These are phyloP conservation scores for Pyronema omphalodes DNA, from an alignment of 495 filamentous ascomycete species.

Conservation along the genomic window DNA sequence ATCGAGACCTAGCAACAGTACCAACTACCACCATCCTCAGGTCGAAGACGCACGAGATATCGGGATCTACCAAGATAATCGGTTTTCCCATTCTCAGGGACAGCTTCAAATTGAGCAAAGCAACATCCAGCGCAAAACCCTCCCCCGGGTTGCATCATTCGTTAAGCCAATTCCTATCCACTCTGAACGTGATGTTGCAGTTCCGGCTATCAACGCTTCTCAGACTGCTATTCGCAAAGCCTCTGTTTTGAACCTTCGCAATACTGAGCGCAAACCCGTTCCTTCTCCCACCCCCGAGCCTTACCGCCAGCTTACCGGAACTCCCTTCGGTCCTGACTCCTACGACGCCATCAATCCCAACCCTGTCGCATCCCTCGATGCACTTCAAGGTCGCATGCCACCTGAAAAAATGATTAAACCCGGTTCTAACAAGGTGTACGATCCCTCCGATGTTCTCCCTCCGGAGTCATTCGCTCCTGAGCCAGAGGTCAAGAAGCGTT, in stretches of 20 bases:
- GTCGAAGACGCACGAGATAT: slow-evolving; percentile 23
- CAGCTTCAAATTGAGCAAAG: slow-evolving; percentile 5
- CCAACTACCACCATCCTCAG: slow-evolving; percentile 21
- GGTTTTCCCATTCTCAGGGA: slow-evolving; percentile 13
- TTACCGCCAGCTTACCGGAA: slow-evolving; percentile 24
- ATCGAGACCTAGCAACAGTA: slow-evolving; percentile 9
- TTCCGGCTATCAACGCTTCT: background rate
- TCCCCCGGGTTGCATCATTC: slow-evolving; percentile 5
- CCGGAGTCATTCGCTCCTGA: slow-evolving; percentile 86
- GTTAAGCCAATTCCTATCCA: slow-evolving; percentile 22
- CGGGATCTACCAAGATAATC: slow-evolving; percentile 16
- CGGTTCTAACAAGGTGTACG: slow-evolving; percentile 69
- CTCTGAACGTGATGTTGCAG: slow-evolving; percentile 12
- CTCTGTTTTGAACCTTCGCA: slow-evolving; percentile 9
- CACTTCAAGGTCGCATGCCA: slow-evolving; percentile 11
- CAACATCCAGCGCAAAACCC: slow-evolving; percentile 7
- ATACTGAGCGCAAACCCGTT: slow-evolving; percentile 20
- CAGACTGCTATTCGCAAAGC: slow-evolving; percentile 10
- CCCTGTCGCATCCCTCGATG: slow-evolving; percentile 25
- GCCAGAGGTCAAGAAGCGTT: slow-evolving; percentile 51
- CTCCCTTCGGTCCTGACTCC: slow-evolving; percentile 80
- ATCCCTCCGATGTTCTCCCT: slow-evolving; percentile 84
- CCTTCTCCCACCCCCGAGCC: slow-evolving; percentile 10
- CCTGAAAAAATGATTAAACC: slow-evolving; percentile 50
- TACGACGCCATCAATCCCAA: slow-evolving; percentile 58